Evolutionary conservation across 73 alveolate genomes (phyloP).

Genomic region (Urostyla sp.): DNA sequence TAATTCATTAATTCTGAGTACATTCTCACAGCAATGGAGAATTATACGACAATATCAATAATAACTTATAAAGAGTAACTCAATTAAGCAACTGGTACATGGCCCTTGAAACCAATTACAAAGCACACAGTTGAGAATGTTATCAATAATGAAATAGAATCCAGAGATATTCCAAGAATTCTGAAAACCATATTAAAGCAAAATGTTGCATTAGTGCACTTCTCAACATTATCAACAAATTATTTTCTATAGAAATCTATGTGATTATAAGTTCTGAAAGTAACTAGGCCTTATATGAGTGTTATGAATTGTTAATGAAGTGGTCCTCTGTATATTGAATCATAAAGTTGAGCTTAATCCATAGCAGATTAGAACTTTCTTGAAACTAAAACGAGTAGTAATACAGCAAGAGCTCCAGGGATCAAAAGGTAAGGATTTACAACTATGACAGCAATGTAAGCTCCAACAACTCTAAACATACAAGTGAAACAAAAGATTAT

Average conservation of each 20-base stretch:
- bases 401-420: too few relatives aligned
- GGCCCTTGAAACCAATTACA: background rate
- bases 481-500: too few relatives aligned
- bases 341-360: too few relatives aligned
- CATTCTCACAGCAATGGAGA: background rate
- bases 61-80: background rate
- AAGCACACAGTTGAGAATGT: slow-evolving; percentile 8
- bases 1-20: slow-evolving; percentile 15
- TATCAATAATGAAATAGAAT: too few relatives aligned
- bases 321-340: background rate
- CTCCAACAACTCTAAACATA: too few relatives aligned
- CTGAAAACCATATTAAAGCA: too few relatives aligned
- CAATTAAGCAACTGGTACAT: background rate
- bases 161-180: too few relatives aligned
- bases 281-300: background rate
- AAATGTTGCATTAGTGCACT: slow-evolving; percentile 12
- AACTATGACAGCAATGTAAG: too few relatives aligned
- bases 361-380: too few relatives aligned
- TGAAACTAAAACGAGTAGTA: too few relatives aligned
- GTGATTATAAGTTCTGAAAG: slow-evolving; percentile 6
- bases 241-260: background rate
- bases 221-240: background rate
- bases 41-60: slow-evolving; percentile 1
- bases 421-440: too few relatives aligned
- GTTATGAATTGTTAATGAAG: background rate